Evolutionary conservation across 306 rosid genomes (phyloP), one percentile per base, ranked within the genome.

Genomic region (Quercus cerris): DNA sequence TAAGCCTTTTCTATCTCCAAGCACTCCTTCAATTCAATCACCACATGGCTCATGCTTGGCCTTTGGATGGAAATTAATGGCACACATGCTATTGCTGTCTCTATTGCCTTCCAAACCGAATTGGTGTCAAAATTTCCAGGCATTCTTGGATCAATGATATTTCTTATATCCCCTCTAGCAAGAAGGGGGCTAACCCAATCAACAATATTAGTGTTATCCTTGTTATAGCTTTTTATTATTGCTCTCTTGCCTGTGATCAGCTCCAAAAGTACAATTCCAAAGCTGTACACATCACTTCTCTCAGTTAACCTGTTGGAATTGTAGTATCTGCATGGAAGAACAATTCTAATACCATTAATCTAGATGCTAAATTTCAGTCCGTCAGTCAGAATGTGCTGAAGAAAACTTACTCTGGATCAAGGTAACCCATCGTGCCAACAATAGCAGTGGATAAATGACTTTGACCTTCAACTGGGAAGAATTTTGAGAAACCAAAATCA

Each of bases 351-450:
- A 2, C 58, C 58, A 54, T 5, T 14, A 54, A 54, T 54, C 2
- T 54, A 54, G 58, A 54, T 14, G 17, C 7, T 44, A 44, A 11
- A 46, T 46, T 46, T 46, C 52, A 46, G n/a, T n/a, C n/a, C n/a
- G 52, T 46, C 52, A 46, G 13, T 49, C 4, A 49, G 54, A 49
- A 12, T 49, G 54, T 49, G 15, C 12, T 11, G 54, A 49, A 49
- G 54, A 49, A 49, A 49, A 49, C 86, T 73, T 80, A 83, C 89
- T 73, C 44, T 46, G 86, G 84, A 69, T 86, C 84, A 2, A 83
- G 61, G 12, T 82, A 86, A 10, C 86, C 86, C 1, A 31, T 51
- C 22, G 85, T 83, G 18, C 83, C 81, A 22, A 51, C 80, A 2
- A 80, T 83, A 31, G 38, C 27, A 3, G 86, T 82, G n/a, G 71